Base-by-base conservation (phyloP, 2,329 filamentous ascomycete species). In the Bipolaris zeicola region DNA sequence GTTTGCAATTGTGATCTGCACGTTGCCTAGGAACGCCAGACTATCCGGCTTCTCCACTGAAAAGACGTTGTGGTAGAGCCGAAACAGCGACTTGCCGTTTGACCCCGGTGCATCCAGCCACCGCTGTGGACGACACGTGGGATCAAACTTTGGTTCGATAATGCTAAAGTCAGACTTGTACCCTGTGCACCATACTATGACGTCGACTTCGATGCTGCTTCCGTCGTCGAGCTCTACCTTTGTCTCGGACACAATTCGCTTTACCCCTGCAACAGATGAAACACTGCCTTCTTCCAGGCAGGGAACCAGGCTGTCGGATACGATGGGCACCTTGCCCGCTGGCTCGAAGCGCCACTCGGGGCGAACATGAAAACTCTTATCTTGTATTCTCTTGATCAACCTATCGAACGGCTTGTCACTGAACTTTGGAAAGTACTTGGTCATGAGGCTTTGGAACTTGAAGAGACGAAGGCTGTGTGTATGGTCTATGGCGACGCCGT, bases 51-150 rank as follows among this genome's bases (percentile, higher is more conserved):
- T 66, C 22, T 74, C 65, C 0, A 79, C 71, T 1, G 80, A 79
- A 58, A 83, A 80, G 4, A 82, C 61, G 61, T 81, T 80, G 37
- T 77, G 75, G 50, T 78, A 82, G 1, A 82, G 67, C 0, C 74
- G 62, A 3, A 76, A 69, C 0, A 79, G 70, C 0, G 71, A 10
- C 60, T 72, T 62, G 55, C 73, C 59, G 54, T 70, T 52, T 36
- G 70, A 58, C 43, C 69, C 61, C 31, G 65, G 58, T 43, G 48
- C 59, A 8, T 54, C 56, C 26, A 47, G 36, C 66, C 65, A 70
- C 41, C 33, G 20, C 42, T 45, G 50, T 24, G 63, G 52, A 41
- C 65, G 46, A 18, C 44, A 54, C 43, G 60, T 66, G 62, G 55
- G 62, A 45, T 69, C 59, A 28, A 63, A 64, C 1, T 67, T 59